Conservation (phyloP, 2,329 filamentous ascomycete genomes). For the Aureobasidium uvarum region DNA sequence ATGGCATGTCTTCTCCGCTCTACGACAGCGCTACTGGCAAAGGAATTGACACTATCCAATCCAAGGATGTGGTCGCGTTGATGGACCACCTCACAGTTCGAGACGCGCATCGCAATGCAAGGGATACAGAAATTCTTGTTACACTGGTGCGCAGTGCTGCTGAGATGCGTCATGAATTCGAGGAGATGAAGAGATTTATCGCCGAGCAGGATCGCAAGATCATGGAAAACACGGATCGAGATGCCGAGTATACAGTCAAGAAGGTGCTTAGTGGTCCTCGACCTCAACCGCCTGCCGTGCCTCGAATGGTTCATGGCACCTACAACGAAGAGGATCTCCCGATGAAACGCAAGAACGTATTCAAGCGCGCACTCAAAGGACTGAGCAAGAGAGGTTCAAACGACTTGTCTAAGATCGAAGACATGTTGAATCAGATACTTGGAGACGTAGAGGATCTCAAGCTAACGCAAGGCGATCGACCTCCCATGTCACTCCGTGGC, state of each 20-base stretch:
- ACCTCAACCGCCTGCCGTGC: conserved; percentile 57
- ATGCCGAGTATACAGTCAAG: conserved; percentile 81
- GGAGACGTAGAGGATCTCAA: conserved; percentile 76
- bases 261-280: conserved; percentile 82
- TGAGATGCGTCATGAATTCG: conserved; percentile 95
- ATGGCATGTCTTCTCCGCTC: conserved; percentile 83
- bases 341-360: conserved; percentile 87
- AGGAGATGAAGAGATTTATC: conserved; percentile 91
- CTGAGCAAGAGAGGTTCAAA: conserved; percentile 83
- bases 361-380: conserved; percentile 88
- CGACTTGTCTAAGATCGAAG: conserved; percentile 83
- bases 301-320: conserved; percentile 53
- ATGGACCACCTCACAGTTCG: conserved; percentile 99
- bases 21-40: conserved; percentile 87
- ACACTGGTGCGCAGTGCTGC: conserved; percentile 90
- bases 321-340: conserved; percentile 57
- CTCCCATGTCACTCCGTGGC: conserved; percentile 32
- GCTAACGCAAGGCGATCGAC: conserved; percentile 37
- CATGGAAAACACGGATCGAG: conserved; percentile 80
- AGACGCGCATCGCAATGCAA: conserved; percentile 91
- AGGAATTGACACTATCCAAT: conserved; percentile 88
- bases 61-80: conserved; percentile 91
- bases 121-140: conserved; percentile 94
- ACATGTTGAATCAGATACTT: conserved; percentile 86
- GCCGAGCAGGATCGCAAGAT: conserved; percentile 87